Conservation (phyloP, 2,329 filamentous ascomycete genomes). For the Boeremia exigua region DNA sequence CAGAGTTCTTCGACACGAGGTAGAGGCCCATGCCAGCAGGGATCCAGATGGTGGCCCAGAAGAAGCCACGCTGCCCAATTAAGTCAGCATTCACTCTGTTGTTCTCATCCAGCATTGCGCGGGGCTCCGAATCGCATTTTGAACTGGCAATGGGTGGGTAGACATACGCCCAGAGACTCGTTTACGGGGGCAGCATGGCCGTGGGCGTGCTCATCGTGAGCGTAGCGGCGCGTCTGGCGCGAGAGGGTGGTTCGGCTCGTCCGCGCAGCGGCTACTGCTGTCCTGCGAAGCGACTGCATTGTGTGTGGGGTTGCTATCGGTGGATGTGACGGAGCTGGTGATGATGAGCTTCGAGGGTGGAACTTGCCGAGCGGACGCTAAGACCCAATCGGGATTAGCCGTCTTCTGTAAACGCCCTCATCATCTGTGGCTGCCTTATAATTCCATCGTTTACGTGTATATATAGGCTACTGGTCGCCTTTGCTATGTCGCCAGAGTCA, state of each 20-base stretch:
- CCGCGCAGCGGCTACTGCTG: conserved; percentile 51
- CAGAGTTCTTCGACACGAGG: conserved; percentile 50
- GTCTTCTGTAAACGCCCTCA: conserved; percentile 17
- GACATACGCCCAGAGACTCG: conserved; percentile 60
- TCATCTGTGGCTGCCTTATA: conserved; percentile 11
- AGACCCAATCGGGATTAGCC: conserved; percentile 17
- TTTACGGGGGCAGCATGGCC: conserved; percentile 49
- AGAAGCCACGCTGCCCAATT: conserved; percentile 54
- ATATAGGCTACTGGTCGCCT: neutral
- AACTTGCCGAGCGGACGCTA: conserved; percentile 17
- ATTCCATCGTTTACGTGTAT: neutral
- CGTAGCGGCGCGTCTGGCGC: conserved; percentile 51
- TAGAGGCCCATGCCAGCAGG: conserved; percentile 56
- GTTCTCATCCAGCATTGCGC: neutral
- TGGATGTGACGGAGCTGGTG: conserved; percentile 30
- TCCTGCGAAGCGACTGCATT: conserved; percentile 56
- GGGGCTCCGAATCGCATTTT: neutral
- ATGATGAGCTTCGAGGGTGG: conserved; percentile 39
- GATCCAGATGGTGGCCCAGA: conserved; percentile 57
- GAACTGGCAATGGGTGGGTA: conserved; percentile 20
- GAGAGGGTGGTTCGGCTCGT: conserved; percentile 42
- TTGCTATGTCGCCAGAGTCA: neutral
- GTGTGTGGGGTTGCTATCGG: conserved; percentile 29
- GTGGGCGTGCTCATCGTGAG: conserved; percentile 45
- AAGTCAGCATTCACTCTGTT: conserved; percentile 23